Conservation (phyloP, 2,329 filamentous ascomycete species). For the Apiospora sp. region DNA sequence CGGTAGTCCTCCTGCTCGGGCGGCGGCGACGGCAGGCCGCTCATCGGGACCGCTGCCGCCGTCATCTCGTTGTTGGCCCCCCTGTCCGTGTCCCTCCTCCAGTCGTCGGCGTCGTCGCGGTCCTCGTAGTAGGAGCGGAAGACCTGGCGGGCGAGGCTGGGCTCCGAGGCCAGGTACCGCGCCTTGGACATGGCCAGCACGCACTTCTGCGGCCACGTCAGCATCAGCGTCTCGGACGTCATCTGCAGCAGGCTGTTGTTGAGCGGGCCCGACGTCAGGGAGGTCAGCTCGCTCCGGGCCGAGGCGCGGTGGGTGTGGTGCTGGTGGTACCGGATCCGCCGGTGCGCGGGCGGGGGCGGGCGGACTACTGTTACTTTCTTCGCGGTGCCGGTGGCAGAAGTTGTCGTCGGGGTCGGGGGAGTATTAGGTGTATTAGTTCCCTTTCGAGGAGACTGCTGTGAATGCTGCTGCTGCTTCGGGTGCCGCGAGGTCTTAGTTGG, state of each 20-base stretch:
- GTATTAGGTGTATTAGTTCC: not conserved
- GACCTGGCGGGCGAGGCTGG: conserved; percentile 6
- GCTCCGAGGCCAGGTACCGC: conserved; percentile 34
- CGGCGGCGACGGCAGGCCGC: conserved; percentile 27
- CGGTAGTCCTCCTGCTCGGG: conserved; percentile 25
- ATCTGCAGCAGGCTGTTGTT: conserved; percentile 26
- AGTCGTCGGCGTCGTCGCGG: not conserved
- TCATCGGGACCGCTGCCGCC: not conserved
- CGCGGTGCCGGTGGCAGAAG: no score
- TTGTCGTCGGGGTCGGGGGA: not conserved
- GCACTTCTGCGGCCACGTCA: conserved; percentile 38
- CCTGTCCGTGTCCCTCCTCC: not conserved
- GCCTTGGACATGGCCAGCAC: conserved; percentile 42
- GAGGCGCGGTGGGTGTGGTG: not conserved
- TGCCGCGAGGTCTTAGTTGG: not conserved
- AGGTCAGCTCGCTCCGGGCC: conserved; percentile 14
- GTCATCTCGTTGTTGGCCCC: not conserved
- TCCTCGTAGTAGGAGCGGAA: conserved; percentile 15
- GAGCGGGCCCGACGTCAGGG: conserved; percentile 7
- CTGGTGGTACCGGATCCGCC: not conserved
- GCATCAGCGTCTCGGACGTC: conserved; percentile 29
- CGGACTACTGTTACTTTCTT: not conserved
- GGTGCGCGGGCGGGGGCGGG: conserved; percentile 1
- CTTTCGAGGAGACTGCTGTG: not conserved
- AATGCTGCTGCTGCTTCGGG: not conserved